phyloP scores from a whole-genome alignment of 129 eudicot species.

The Arctium minus region DNA sequence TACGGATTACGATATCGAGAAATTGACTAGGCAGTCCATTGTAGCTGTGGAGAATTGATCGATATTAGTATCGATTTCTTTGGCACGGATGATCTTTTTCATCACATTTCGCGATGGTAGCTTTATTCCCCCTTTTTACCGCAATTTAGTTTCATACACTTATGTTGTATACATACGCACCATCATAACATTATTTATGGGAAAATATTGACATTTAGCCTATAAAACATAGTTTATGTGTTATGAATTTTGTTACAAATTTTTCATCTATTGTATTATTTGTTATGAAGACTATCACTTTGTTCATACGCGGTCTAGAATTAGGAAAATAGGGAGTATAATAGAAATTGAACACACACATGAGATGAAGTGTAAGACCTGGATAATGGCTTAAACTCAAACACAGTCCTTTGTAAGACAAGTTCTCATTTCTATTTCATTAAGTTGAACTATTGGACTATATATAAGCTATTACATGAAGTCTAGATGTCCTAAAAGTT shows the following conservation, averaged over 20 bases:
- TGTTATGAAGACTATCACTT: neutral
- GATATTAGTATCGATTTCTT: slow-evolving; percentile 41
- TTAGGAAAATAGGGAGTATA: neutral
- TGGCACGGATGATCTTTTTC: slow-evolving; percentile 45
- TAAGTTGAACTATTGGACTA: too few relatives aligned
- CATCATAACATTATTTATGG: neutral
- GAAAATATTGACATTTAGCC: neutral
- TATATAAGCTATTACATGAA: too few relatives aligned
- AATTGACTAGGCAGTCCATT: slow-evolving; percentile 51
- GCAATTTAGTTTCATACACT: neutral
- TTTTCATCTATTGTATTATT: neutral
- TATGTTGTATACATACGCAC: neutral
- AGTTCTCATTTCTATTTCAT: neutral
- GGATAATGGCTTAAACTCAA: neutral
- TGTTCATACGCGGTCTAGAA: neutral
- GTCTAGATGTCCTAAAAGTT: too few relatives aligned
- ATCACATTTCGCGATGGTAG: slow-evolving; percentile 46
- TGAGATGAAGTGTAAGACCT: neutral
- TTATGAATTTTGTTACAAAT: neutral
- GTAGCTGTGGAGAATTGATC: slow-evolving; percentile 56
- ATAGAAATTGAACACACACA: neutral
- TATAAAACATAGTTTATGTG: neutral
- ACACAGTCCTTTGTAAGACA: neutral
- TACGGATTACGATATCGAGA: neutral
- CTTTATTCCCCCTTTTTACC: neutral